A percentile compares a stretch with the other conserved stretches of the same genome.
These are phyloP conservation scores for Coemansia sp. DNA, from an alignment of 192 early-diverging fungal genomes.

Conservation along the genomic window DNA sequence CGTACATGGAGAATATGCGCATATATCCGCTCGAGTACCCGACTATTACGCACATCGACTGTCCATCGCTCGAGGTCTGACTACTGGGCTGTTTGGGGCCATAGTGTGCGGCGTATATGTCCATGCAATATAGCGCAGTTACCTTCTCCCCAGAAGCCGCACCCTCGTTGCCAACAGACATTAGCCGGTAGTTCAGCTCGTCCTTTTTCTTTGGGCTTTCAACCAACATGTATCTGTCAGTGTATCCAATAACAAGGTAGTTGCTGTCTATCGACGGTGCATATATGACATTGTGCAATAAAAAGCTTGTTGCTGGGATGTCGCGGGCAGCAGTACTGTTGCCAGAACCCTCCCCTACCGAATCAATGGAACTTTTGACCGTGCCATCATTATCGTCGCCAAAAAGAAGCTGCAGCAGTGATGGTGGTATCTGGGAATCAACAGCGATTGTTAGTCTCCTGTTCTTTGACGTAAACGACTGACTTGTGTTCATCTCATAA, in stretches of 20 bases:
- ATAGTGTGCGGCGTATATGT: constrained; percentile 20
- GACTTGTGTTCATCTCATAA: constrained; percentile 4
- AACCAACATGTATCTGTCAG: constrained; percentile 37
- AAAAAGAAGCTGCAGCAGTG: constrained; percentile 32
- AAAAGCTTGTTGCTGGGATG: not conserved
- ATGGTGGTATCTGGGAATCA: constrained; percentile 18
- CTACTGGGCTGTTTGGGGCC: not conserved
- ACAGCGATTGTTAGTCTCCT: constrained; percentile 7
- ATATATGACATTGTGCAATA: constrained; percentile 12
- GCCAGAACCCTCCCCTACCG: not conserved
- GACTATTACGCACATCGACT: constrained; percentile 38
- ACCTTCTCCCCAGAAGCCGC: constrained; percentile 27
- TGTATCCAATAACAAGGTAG: constrained; percentile 28
- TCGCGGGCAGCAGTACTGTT: not conserved
- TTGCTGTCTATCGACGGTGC: constrained; percentile 27
- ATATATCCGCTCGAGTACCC: constrained; percentile 45
- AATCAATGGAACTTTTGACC: not conserved
- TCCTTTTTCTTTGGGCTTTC: constrained; percentile 11
- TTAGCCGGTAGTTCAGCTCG: constrained; percentile 17
- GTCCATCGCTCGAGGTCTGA: not conserved
- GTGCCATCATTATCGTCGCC: constrained; percentile 9
- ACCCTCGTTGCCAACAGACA: constrained; percentile 40
- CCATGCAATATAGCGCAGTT: constrained; percentile 38
- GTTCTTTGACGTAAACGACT: constrained; percentile 28
- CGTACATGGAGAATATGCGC: constrained; percentile 40